Evolutionary conservation across 768 basidiomycete genomes (phyloP), one percentile per base, ranked within the genome.

Genomic region (Tulasnella sp.): DNA sequence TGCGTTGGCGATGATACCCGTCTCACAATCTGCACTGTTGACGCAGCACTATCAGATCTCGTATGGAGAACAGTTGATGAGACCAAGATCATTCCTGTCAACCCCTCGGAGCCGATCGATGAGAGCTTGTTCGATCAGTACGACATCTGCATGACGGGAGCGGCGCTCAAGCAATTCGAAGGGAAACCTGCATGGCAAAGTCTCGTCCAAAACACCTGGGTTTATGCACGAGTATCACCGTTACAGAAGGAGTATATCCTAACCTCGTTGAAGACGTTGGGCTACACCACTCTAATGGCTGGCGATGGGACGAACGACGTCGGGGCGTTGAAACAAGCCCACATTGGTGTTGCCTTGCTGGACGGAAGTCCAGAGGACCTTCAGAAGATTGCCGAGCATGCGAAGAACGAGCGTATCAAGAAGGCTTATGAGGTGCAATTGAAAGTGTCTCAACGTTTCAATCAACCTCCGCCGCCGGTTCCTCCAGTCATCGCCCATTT

Each of bases 251-350:
- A 99, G 83, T 89, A 88, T 82, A 99, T 99, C 83, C 87, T 99
- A 68, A 94, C 95, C 0, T 92, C 92, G 8, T 86, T 99, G 73
- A 96, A 96, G 82, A 86, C 86, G 2, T 89, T 97, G 34, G 97
- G 97, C 31, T 99, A 94, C 82, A 88, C 87, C 19, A 99, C 97
- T 0, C 87, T 99, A 72, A 99, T 99, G 97, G 97, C 96, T 6
- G 97, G 97, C 72, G 97, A 99, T 81, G 97, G 97, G 38, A 99
- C 97, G 4, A 99, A 99, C 81, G 97, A 99, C 78, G 97, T 99
- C 71, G 97, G 97, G 31, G 97, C 97, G 2, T 88, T 99, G 72
- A 99, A 99, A 83, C 96, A 97, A 82, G 97, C 97, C 0, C 95
- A 99, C 82, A 92, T 99, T 77, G 97, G 97, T 71, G 93, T 99